phyloP scores from a whole-genome alignment of 2,329 filamentous ascomycete genomes.

The Nothophoma quercina region DNA sequence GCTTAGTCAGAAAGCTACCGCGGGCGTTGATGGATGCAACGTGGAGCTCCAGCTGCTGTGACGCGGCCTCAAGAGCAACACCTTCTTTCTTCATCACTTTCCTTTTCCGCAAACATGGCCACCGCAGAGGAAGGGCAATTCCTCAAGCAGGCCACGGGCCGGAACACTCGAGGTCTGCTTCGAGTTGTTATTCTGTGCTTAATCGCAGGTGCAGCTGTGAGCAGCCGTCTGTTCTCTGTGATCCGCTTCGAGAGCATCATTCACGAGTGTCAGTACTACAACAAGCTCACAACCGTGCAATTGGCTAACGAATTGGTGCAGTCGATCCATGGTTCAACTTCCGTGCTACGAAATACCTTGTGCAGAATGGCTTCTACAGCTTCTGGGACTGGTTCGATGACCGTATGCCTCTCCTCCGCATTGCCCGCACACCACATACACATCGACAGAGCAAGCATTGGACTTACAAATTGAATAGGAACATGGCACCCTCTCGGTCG shows the following conservation, averaged over 20 bases:
- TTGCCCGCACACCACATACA: conserved; percentile 1
- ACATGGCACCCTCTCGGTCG: conserved; percentile 99
- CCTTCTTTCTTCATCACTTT: conserved; percentile 33
- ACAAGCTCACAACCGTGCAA: conserved; percentile 18
- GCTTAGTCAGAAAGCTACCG: background rate
- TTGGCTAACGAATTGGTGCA: conserved; percentile 54
- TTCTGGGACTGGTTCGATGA: conserved; percentile 99
- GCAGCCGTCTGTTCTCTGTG: conserved; percentile 96
- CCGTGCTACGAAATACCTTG: conserved; percentile 95
- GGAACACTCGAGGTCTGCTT: conserved; percentile 83
- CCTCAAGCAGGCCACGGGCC: conserved; percentile 78
- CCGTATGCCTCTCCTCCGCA: conserved; percentile 62
- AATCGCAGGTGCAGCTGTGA: conserved; percentile 89
- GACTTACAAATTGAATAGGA: conserved; percentile 55
- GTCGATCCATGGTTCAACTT: conserved; percentile 99
- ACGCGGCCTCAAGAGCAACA: conserved; percentile 44
- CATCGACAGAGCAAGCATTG: conserved; percentile 8
- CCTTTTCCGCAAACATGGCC: conserved; percentile 47
- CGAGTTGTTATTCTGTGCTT: conserved; percentile 88
- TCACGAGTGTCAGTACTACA: conserved; percentile 84
- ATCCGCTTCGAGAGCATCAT: conserved; percentile 99
- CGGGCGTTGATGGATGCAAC: conserved; percentile 35
- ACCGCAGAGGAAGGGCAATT: conserved; percentile 57
- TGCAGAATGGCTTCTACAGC: conserved; percentile 95
- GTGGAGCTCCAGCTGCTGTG: conserved; percentile 45